These are phyloP conservation scores for Annulohypoxylon bovei DNA, from an alignment of 495 filamentous ascomycete genomes.

Conservation along the genomic window DNA sequence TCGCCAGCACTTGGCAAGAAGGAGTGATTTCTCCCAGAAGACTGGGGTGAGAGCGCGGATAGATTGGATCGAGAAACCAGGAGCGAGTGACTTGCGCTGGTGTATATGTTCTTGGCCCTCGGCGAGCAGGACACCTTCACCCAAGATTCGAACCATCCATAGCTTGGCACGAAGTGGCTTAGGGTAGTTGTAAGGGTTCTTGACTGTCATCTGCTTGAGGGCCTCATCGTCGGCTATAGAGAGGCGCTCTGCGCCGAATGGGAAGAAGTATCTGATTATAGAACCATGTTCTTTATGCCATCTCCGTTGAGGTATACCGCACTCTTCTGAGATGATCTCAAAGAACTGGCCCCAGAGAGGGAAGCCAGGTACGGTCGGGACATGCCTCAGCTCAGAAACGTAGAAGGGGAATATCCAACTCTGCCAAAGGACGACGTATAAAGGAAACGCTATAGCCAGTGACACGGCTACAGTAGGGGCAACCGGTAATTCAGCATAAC, in stretches of 20 bases:
- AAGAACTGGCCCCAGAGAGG: slow-evolving; percentile 57
- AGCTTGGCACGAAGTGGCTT: slow-evolving; percentile 60
- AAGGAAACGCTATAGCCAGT: slow-evolving; percentile 30
- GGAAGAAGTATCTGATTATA: slow-evolving; percentile 58
- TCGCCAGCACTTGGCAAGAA: slow-evolving; percentile 54
- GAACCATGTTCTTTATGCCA: slow-evolving; percentile 56
- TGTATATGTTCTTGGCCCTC: slow-evolving; percentile 56
- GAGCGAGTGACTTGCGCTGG: slow-evolving; percentile 59
- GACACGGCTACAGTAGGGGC: slow-evolving; percentile 15
- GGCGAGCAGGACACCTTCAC: slow-evolving; percentile 59
- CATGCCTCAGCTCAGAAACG: slow-evolving; percentile 54
- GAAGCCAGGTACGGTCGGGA: slow-evolving; percentile 56
- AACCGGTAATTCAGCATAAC: slow-evolving; percentile 33
- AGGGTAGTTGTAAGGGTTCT: slow-evolving; percentile 64
- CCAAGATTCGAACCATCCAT: slow-evolving; percentile 61
- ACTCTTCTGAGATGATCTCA: slow-evolving; percentile 52
- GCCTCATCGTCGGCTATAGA: slow-evolving; percentile 56
- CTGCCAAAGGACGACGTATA: slow-evolving; percentile 44
- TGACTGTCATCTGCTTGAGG: slow-evolving; percentile 60
- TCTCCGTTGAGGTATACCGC: slow-evolving; percentile 52
- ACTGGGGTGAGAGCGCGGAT: slow-evolving; percentile 59
- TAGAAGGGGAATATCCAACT: slow-evolving; percentile 56
- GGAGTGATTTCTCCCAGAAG: slow-evolving; percentile 61
- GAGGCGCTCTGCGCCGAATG: slow-evolving; percentile 56
- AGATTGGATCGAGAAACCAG: slow-evolving; percentile 57